Conservation (phyloP, 257 asterid species). For the Fraxinus excelsior region DNA sequence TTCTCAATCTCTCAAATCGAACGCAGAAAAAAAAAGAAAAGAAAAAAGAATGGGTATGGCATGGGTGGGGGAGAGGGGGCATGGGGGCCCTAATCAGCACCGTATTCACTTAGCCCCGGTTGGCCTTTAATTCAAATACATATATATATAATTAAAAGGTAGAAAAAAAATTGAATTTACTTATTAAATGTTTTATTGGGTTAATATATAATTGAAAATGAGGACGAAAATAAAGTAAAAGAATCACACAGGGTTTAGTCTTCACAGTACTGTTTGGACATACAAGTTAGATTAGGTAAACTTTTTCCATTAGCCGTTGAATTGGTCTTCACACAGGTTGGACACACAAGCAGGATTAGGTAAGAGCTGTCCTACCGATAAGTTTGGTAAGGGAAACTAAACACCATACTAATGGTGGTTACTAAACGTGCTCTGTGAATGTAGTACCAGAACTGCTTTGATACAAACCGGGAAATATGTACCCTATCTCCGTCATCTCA, state of each 20-base stretch:
- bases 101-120: background rate
- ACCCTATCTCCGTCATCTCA: conserved; percentile 7
- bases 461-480: conserved; percentile 18
- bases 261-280: conserved; percentile 4
- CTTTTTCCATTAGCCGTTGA: background rate
- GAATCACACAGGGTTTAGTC: too few species aligned
- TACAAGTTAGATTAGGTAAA: background rate
- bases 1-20: conserved; percentile 13
- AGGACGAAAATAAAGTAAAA: too few species aligned
- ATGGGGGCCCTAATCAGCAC: conserved; percentile 45
- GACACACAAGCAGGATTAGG: background rate
- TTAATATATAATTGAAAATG: too few species aligned
- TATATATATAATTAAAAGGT: too few species aligned
- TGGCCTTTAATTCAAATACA: too few species aligned
- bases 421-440: too few species aligned
- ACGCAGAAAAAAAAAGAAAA: background rate
- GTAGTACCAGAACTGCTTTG: background rate
- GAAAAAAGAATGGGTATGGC: conserved; percentile 28
- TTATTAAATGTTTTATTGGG: too few species aligned
- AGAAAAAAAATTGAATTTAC: too few species aligned
- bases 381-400: background rate
- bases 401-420: too few species aligned
- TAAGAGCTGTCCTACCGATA: too few species aligned
- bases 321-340: background rate
- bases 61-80: conserved; percentile 67